phyloP scores from a whole-genome alignment of 2,329 filamentous ascomycete genomes.

The Penicillium sp. region DNA sequence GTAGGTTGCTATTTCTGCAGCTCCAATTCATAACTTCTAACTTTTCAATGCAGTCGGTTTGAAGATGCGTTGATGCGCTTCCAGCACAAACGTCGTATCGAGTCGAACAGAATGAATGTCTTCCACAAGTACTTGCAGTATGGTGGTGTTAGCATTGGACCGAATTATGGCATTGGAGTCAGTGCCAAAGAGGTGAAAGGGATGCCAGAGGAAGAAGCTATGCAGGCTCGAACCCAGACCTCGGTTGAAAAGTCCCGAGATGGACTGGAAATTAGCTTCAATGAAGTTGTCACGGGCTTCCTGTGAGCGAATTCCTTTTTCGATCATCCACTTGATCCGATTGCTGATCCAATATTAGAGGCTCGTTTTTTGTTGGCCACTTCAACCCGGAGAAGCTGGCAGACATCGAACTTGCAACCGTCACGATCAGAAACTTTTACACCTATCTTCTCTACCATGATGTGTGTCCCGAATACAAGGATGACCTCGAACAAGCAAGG shows the following conservation, averaged over 20 bases:
- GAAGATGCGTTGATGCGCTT: slow-evolving; percentile 84
- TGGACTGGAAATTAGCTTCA: slow-evolving; percentile 81
- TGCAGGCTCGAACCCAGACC: slow-evolving; percentile 61
- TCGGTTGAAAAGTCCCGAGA: slow-evolving; percentile 56
- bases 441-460: slow-evolving; percentile 84
- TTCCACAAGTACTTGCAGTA: slow-evolving; percentile 83
- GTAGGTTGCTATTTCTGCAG: slow-evolving; percentile 47
- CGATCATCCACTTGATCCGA: neutral
- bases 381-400: slow-evolving; percentile 60
- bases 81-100: slow-evolving; percentile 74
- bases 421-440: slow-evolving; percentile 81
- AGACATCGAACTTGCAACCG: slow-evolving; percentile 63
- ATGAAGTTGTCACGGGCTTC: slow-evolving; percentile 75
- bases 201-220: slow-evolving; percentile 67
- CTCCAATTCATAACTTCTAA: slow-evolving; percentile 11
- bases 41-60: slow-evolving; percentile 64
- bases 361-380: slow-evolving; percentile 60
- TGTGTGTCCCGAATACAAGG: slow-evolving; percentile 79
- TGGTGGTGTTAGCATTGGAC: slow-evolving; percentile 73
- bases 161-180: slow-evolving; percentile 66
- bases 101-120: slow-evolving; percentile 62
- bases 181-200: slow-evolving; percentile 65
- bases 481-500: slow-evolving; percentile 69
- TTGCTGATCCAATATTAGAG: slow-evolving; percentile 42
- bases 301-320: no score